These are phyloP conservation scores for Camellia granthamiana DNA, from an alignment of 148 eudicot genomes.

Conservation along the genomic window DNA sequence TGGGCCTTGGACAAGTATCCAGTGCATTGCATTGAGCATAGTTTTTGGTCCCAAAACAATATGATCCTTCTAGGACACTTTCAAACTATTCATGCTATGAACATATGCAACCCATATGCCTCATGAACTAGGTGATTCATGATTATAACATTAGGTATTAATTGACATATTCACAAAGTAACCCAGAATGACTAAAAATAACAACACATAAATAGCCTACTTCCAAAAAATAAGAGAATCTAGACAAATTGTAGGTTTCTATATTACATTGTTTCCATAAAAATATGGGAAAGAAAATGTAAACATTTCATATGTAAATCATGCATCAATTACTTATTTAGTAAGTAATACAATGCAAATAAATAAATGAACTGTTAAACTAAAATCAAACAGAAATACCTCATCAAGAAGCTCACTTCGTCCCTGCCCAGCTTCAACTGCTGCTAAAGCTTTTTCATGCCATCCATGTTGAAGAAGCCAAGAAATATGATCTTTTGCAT, in stretches of 20 bases:
- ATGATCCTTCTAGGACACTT: background rate
- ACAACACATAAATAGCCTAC: background rate
- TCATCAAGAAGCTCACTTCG: conserved; percentile 86
- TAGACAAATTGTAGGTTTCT: background rate
- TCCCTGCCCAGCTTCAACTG: conserved; percentile 92
- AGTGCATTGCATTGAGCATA: no score
- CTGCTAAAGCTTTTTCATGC: conserved; percentile 94
- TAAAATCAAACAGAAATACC: conserved; percentile 38
- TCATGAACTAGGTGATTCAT: background rate
- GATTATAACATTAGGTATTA: background rate
- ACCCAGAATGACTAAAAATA: background rate
- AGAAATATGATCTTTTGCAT: conserved; percentile 93
- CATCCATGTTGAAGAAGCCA: conserved; percentile 97
- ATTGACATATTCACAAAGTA: background rate
- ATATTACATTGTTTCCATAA: background rate
- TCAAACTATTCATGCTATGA: background rate
- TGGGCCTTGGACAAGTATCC: background rate
- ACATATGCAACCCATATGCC: background rate
- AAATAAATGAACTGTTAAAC: background rate
- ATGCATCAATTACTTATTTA: conserved; percentile 1
- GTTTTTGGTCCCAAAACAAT: no score
- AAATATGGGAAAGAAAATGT: background rate
- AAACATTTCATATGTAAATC: background rate
- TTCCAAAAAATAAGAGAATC: background rate
- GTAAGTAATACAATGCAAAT: background rate